phyloP scores from a whole-genome alignment of 75 land plant genomes.

The Picea glauca region DNA sequence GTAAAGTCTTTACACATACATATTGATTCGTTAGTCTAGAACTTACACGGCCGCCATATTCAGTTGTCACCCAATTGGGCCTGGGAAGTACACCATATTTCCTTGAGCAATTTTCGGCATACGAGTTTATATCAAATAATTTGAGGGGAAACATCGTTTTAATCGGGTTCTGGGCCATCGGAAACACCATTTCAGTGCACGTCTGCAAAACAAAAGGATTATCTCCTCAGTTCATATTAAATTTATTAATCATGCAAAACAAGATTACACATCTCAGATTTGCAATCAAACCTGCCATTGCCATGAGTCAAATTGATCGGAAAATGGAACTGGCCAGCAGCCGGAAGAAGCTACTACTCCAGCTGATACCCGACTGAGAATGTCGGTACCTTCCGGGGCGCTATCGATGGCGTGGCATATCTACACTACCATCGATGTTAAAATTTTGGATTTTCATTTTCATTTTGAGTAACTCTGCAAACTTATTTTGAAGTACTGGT shows the following conservation, averaged over 20 bases:
- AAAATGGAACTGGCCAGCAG: conserved; percentile 8
- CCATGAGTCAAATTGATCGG: background rate
- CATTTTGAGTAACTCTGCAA: no score
- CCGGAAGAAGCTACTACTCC: conserved; percentile 27
- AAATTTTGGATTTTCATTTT: no score
- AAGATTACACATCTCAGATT: no score
- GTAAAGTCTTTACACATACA: background rate
- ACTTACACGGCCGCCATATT: conserved; percentile 89
- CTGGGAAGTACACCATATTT: conserved; percentile 53
- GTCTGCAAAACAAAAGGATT: background rate
- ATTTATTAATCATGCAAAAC: background rate
- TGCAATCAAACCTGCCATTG: no score
- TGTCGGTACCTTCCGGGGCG: conserved; percentile 20
- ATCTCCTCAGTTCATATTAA: background rate
- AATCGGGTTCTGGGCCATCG: conserved; percentile 35
- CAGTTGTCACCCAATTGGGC: conserved; percentile 76
- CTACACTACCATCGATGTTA: no score
- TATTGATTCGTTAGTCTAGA: background rate
- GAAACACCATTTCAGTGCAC: conserved; percentile 73
- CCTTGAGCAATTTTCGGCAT: conserved; percentile 36
- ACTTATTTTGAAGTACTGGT: no score
- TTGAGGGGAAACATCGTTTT: conserved; percentile 42
- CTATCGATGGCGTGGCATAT: conserved; percentile 20
- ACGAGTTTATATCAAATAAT: conserved; percentile 40
- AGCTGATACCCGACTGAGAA: conserved; percentile 26